phyloP scores from a whole-genome alignment of 192 early-diverging fungal genomes.

The Backusella macrospora region DNA sequence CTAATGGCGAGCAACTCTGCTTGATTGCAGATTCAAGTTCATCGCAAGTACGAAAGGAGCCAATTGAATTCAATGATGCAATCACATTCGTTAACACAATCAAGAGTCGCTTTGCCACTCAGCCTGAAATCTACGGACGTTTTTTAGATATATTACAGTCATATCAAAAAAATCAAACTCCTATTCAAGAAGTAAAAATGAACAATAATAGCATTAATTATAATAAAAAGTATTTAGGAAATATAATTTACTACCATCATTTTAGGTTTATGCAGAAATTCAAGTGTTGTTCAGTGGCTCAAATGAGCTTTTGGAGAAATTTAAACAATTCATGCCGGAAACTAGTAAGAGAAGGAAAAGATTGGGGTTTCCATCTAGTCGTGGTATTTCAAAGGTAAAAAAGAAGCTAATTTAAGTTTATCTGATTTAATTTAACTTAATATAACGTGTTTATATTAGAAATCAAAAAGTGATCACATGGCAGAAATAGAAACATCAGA shows the following conservation, averaged over 20 bases:
- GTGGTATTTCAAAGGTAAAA: neutral
- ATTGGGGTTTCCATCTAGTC: neutral
- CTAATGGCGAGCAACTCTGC: slow-evolving; percentile 19
- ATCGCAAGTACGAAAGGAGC: slow-evolving; percentile 89
- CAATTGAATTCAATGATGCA: slow-evolving; percentile 96
- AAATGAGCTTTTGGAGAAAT: slow-evolving; percentile 93
- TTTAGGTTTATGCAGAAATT: slow-evolving; percentile 90
- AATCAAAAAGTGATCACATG: slow-evolving; percentile 8
- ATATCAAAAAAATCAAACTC: slow-evolving; percentile 92
- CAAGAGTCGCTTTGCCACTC: slow-evolving; percentile 80
- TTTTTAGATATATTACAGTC: slow-evolving; percentile 95
- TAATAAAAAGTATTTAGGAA: neutral
- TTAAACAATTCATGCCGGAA: slow-evolving; percentile 97
- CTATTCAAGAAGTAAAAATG: slow-evolving; percentile 84
- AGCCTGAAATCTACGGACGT: slow-evolving; percentile 93
- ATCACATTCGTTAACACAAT: slow-evolving; percentile 99
- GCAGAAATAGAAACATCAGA: slow-evolving; percentile 16
- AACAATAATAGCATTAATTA: no score
- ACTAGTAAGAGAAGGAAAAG: slow-evolving; percentile 9
- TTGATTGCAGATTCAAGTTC: slow-evolving; percentile 57
- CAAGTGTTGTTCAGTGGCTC: slow-evolving; percentile 84
- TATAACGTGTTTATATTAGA: neutral
- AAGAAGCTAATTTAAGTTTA: neutral
- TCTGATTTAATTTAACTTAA: neutral
- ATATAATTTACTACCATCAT: neutral